Evolutionary conservation across 2,329 filamentous ascomycete species (phyloP).

Genomic region (Hymenoscyphus salicellus): DNA sequence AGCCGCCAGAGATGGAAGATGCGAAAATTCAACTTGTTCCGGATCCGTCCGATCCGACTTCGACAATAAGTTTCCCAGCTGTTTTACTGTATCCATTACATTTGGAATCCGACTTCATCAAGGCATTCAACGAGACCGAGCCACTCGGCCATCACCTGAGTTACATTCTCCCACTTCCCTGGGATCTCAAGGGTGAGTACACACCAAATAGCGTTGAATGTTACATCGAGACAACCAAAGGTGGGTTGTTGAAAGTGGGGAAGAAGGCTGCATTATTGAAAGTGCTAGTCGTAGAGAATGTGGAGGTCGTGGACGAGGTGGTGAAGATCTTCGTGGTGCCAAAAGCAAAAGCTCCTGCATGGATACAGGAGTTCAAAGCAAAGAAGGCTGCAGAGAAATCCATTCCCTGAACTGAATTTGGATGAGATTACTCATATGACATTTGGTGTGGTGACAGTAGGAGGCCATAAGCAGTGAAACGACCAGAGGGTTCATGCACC

Average conservation of each 20-base stretch:
- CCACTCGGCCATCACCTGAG: conserved; percentile 71
- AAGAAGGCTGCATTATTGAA: conserved; percentile 77
- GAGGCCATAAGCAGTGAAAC: background rate
- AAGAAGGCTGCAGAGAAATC: conserved; percentile 56
- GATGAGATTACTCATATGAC: background rate
- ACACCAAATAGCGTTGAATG: conserved; percentile 67
- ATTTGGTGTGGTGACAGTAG: background rate
- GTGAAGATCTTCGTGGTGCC: conserved; percentile 82
- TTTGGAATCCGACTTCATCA: conserved; percentile 85
- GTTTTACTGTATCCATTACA: conserved; percentile 82
- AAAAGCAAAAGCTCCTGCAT: conserved; percentile 63
- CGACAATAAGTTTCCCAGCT: conserved; percentile 70
- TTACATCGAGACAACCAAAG: conserved; percentile 78
- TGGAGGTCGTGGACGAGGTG: conserved; percentile 84
- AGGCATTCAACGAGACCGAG: conserved; percentile 76
- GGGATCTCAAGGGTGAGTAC: conserved; percentile 73
- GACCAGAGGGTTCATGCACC: background rate
- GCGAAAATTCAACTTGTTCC: conserved; percentile 67
- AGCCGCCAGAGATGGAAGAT: conserved; percentile 85
- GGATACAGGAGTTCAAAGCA: conserved; percentile 81
- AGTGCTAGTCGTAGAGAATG: conserved; percentile 69
- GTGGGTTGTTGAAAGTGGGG: conserved; percentile 84
- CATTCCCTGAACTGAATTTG: conserved; percentile 8
- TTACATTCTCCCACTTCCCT: conserved; percentile 85
- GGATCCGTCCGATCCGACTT: conserved; percentile 70